Percentiles rank a stretch among this genome's conserved stretches.
These are phyloP conservation scores for Entoloma clypeatum DNA, from an alignment of 1,284 basidiomycete species.

Conservation along the genomic window DNA sequence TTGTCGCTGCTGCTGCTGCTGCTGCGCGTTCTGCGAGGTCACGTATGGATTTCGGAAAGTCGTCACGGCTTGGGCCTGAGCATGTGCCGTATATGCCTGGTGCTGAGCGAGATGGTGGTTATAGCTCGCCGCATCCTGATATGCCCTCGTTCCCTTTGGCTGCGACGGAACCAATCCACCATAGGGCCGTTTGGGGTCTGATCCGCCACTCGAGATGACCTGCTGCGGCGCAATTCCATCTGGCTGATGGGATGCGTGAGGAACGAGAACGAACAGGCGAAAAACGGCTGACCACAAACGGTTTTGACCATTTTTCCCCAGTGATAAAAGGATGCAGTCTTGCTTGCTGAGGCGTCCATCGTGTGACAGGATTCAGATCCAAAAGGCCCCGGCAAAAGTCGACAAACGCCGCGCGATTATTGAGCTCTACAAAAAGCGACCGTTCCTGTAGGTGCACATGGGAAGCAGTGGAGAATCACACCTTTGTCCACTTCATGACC, in stretches of 20 bases:
- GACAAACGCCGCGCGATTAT: conserved; percentile 91
- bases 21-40: conserved; percentile 39
- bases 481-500: conserved; percentile 92
- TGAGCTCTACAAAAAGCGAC: conserved; percentile 64
- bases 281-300: conserved; percentile 68
- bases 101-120: conserved; percentile 94
- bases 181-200: conserved; percentile 85
- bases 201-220: conserved; percentile 31
- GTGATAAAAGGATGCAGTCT: conserved; percentile 97
- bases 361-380: conserved; percentile 90
- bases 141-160: conserved; percentile 77
- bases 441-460: conserved; percentile 7
- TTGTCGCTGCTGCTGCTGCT: conserved; percentile 31
- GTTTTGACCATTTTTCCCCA: conserved; percentile 90
- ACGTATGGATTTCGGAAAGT: conserved; percentile 75
- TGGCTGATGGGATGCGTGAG: conserved; percentile 37
- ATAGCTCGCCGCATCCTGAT: conserved; percentile 91
- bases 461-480: conserved; percentile 26
- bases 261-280: conserved; percentile 6
- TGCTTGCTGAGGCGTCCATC: conserved; percentile 98
- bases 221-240: conserved; percentile 38
- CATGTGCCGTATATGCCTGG: conserved; percentile 87
- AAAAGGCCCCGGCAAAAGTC: conserved; percentile 96
- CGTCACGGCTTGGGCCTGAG: conserved; percentile 66
- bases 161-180: conserved; percentile 87